phyloP scores from a whole-genome alignment of 208 protist genomes.

The Naegleria gruberi region DNA sequence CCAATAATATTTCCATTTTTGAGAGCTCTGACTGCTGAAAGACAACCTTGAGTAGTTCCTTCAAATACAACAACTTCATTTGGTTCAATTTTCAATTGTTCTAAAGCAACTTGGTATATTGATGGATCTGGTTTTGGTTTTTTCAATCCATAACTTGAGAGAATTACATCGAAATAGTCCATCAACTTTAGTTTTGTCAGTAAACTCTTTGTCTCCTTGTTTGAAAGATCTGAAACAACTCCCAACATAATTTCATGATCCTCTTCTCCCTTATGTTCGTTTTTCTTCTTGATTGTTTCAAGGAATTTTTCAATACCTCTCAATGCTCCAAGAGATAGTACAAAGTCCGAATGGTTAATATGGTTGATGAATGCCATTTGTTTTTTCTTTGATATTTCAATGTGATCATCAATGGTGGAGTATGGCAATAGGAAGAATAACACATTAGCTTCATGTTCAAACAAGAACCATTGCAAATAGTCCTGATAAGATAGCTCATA shows the following conservation, averaged over 20 bases:
- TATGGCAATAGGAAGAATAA: not conserved
- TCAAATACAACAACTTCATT: not conserved
- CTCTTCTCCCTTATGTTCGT: not conserved
- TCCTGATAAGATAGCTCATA: not conserved
- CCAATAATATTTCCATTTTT: not conserved
- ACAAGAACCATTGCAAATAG: not conserved
- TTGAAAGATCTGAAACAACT: not conserved
- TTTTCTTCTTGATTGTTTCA: not conserved
- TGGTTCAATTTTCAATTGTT: not conserved
- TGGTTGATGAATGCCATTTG: not conserved
- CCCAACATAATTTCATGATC: not conserved
- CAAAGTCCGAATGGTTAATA: not conserved
- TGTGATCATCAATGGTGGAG: not conserved
- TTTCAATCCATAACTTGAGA: not conserved
- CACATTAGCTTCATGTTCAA: not conserved
- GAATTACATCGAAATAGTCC: not conserved
- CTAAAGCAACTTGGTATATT: not conserved
- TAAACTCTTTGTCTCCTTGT: not conserved
- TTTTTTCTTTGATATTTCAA: not conserved
- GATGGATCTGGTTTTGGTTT: not conserved
- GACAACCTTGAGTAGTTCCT: not conserved
- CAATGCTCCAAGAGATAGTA: not conserved
- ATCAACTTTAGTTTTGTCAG: not conserved
- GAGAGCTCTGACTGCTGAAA: not conserved
- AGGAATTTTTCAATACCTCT: not conserved